Evolutionary conservation across 495 filamentous ascomycete species (phyloP).

Genomic region (Aspergillus homomorphus): DNA sequence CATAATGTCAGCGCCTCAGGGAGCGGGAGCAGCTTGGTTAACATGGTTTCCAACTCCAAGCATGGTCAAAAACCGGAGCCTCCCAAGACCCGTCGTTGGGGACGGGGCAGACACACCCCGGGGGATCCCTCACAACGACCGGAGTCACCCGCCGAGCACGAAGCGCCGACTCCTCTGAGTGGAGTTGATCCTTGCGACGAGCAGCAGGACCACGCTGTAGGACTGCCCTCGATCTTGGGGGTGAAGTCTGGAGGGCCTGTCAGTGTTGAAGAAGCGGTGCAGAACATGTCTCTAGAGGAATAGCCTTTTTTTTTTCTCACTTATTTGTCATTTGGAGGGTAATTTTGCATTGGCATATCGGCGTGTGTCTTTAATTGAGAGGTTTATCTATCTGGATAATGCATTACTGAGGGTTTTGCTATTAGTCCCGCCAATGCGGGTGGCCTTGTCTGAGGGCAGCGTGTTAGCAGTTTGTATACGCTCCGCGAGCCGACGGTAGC

Average conservation of each 20-base stretch:
- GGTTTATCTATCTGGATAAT: neutral
- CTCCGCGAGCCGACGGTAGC: no score
- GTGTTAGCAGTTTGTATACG: no score
- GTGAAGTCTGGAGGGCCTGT: slow-evolving; percentile 17
- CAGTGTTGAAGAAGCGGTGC: slow-evolving; percentile 41
- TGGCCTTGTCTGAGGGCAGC: no score
- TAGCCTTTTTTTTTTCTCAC: neutral
- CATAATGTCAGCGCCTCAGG: neutral
- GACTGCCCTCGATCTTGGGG: neutral
- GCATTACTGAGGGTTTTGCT: no score
- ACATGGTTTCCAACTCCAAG: slow-evolving; percentile 7
- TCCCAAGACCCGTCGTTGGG: slow-evolving; percentile 40
- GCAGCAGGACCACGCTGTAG: slow-evolving; percentile 13
- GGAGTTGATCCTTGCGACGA: neutral
- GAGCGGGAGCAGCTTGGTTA: neutral
- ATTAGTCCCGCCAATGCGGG: no score
- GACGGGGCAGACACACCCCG: slow-evolving; percentile 30
- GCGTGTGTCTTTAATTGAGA: neutral
- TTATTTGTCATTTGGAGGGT: neutral
- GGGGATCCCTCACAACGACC: slow-evolving; percentile 21
- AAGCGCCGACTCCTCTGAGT: neutral
- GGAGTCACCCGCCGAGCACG: neutral
- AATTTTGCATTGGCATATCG: neutral
- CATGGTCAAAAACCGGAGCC: slow-evolving; percentile 37
- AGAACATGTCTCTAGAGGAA: slow-evolving; percentile 33